Evolutionary conservation across 1,139 yeast species (phyloP).

Genomic region (Blastobotrys elegans): DNA sequence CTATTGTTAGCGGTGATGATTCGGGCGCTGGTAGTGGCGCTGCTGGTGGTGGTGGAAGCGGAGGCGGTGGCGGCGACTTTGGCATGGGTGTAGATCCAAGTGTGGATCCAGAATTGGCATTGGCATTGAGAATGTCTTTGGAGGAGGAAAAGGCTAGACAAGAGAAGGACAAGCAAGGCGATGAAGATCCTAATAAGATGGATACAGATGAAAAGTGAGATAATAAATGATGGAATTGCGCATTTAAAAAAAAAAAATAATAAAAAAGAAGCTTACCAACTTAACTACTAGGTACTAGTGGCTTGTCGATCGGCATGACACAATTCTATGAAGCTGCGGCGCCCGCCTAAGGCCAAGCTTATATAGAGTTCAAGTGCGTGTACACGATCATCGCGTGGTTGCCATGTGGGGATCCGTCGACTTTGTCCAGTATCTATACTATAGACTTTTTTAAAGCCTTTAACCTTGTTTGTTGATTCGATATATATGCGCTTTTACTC

Average conservation of each 20-base stretch:
- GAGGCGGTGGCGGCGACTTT: constrained; percentile 44
- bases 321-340: no score
- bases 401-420: no score
- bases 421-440: no score
- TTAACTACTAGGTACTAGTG: no score
- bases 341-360: no score
- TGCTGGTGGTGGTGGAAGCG: constrained; percentile 36
- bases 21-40: constrained; percentile 42
- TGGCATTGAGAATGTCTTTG: constrained; percentile 80
- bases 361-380: no score
- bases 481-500: no score
- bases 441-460: no score
- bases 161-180: constrained; percentile 43
- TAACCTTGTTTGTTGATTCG: no score
- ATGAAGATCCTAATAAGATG: constrained; percentile 17
- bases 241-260: background rate
- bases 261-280: background rate
- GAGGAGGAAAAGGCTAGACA: constrained; percentile 81
- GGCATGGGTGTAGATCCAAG: constrained; percentile 77
- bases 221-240: no score
- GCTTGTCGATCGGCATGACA: background rate
- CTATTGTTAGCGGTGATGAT: constrained; percentile 56
- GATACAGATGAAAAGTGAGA: constrained; percentile 14
- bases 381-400: no score
- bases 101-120: constrained; percentile 95